Percentiles rank a stretch among this genome's conserved stretches.
Evolutionary conservation across 371 early-diverging fungal genomes (phyloP).

Genomic region (Dichotomocladium elegans): DNA sequence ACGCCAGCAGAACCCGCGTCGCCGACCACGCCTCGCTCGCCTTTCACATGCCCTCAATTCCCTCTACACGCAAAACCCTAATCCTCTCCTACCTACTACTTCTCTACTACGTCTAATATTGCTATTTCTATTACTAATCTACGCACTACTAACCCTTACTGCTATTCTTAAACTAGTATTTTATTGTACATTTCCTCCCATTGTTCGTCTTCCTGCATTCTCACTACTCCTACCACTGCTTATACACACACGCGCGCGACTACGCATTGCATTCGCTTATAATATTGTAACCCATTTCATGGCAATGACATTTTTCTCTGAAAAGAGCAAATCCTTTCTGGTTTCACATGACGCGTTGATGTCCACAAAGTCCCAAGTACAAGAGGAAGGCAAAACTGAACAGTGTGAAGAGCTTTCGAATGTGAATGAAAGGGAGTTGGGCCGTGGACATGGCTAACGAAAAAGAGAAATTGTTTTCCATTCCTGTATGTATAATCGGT

Average conservation of each 20-base stretch:
- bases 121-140: neutral
- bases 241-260: neutral
- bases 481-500: too few relatives aligned
- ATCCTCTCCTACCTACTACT: neutral
- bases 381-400: too few relatives aligned
- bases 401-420: too few relatives aligned
- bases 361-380: too few relatives aligned
- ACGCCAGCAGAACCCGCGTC: constrained; percentile 30
- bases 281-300: neutral
- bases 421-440: too few relatives aligned
- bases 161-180: neutral
- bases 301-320: too few relatives aligned
- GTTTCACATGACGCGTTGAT: too few relatives aligned
- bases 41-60: constrained; percentile 5
- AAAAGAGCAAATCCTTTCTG: too few relatives aligned
- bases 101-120: neutral
- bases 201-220: neutral
- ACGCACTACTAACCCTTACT: neutral
- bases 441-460: too few relatives aligned
- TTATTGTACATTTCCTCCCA: neutral
- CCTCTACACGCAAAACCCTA: constrained; percentile 10
- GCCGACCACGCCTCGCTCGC: constrained; percentile 30
- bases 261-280: too few relatives aligned
- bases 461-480: too few relatives aligned
- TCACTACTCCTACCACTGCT: neutral